These are phyloP conservation scores for Saccharum hybrid DNA, from an alignment of 202 grass and related monocot genomes.

Conservation along the genomic window DNA sequence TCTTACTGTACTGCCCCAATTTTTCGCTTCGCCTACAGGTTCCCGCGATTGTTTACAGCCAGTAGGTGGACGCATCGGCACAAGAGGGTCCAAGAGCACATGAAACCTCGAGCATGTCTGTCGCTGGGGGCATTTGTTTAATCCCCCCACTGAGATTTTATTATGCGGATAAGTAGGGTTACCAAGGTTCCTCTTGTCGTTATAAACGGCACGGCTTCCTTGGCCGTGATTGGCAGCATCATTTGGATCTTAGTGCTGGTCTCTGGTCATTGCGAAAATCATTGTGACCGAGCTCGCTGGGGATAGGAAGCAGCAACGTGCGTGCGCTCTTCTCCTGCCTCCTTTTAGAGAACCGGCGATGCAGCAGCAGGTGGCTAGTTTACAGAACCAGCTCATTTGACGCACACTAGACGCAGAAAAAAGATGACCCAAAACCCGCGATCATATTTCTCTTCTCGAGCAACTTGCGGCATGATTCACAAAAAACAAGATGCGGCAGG, in stretches of 20 bases:
- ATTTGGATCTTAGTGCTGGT: constrained; percentile 17
- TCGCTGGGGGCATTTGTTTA: constrained; percentile 48
- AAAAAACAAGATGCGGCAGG: background rate
- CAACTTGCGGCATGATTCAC: background rate
- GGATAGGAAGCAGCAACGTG: constrained; percentile 14
- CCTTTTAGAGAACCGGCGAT: constrained; percentile 3
- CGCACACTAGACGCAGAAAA: background rate
- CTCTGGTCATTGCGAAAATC: constrained; percentile 16
- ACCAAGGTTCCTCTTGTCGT: constrained; percentile 39
- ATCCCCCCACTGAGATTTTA: constrained; percentile 36
- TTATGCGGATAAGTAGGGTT: constrained; percentile 32
- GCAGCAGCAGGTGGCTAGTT: background rate
- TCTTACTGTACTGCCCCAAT: background rate
- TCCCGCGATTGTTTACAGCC: constrained; percentile 40
- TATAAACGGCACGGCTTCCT: constrained; percentile 32
- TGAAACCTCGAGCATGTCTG: constrained; percentile 90
- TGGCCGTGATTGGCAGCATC: constrained; percentile 42
- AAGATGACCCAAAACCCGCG: background rate
- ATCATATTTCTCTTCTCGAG: no score
- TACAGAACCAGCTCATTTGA: background rate
- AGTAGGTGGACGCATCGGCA: constrained; percentile 24
- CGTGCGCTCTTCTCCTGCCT: constrained; percentile 25
- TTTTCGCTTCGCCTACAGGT: constrained; percentile 17
- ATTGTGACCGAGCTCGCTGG: constrained; percentile 36
- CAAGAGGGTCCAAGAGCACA: constrained; percentile 50